Conservation (phyloP, 106 monocot genomes). For the Agapanthus africanus region DNA sequence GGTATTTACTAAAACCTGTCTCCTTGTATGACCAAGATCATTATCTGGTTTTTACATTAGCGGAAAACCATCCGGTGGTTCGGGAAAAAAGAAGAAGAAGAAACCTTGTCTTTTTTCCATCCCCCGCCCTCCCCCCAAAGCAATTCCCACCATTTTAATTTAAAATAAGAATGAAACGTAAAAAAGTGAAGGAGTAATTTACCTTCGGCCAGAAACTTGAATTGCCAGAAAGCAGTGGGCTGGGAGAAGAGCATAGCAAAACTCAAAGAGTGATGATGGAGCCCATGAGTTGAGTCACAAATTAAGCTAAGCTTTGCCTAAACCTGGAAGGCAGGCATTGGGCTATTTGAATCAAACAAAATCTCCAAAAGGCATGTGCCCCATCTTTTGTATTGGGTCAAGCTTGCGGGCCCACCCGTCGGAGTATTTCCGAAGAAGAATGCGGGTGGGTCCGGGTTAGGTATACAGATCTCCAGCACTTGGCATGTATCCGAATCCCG, state of each 20-base stretch:
- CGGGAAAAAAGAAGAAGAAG: too few relatives aligned
- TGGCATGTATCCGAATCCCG: conserved; percentile 26
- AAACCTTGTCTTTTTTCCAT: too few relatives aligned
- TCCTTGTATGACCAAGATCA: too few relatives aligned
- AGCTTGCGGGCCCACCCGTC: conserved; percentile 21
- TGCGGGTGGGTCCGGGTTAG: conserved; percentile 3
- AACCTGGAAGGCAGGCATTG: conserved; percentile 5
- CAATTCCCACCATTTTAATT: too few relatives aligned
- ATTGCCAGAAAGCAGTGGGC: conserved; percentile 29
- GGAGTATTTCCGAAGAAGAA: conserved; percentile 44
- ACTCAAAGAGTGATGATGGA: conserved; percentile 11
- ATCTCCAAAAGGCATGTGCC: conserved; percentile 34
- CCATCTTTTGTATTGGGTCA: conserved; percentile 46
- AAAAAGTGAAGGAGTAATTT: background rate
- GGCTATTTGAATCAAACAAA: conserved; percentile 12
- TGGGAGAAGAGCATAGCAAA: conserved; percentile 29
- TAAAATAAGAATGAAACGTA: too few relatives aligned
- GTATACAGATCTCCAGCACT: conserved; percentile 28
- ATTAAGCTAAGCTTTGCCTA: conserved; percentile 36
- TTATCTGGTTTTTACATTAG: too few relatives aligned
- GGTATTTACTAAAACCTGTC: background rate
- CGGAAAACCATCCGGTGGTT: too few relatives aligned
- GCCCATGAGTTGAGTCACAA: conserved; percentile 14
- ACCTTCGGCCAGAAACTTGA: conserved; percentile 38
- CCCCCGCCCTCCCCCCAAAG: too few relatives aligned